Conservation (phyloP, 345 rosid species). For the Cardamine chenopodiifolia region DNA sequence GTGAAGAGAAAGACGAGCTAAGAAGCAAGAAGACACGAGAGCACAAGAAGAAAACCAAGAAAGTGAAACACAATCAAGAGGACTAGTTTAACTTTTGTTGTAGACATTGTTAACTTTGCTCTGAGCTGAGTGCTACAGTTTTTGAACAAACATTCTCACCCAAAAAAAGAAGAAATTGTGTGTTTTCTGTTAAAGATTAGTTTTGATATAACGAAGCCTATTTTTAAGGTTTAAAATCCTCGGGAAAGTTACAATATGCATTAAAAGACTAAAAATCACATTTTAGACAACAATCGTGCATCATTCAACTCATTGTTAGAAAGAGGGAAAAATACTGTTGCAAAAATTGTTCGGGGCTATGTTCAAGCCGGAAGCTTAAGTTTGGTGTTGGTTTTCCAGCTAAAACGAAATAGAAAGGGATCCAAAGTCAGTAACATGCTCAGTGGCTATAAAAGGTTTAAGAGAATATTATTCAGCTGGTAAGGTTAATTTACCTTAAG, state of each 20-base stretch:
- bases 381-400: constrained; percentile 92
- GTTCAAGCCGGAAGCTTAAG: constrained; percentile 90
- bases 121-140: constrained; percentile 28
- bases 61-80: constrained; percentile 26
- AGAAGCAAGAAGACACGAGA: constrained; percentile 35
- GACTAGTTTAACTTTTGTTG: constrained; percentile 17
- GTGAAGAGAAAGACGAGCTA: constrained; percentile 28
- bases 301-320: constrained; percentile 22
- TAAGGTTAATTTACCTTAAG: constrained; percentile 55
- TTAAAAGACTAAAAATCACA: background rate
- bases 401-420: constrained; percentile 24
- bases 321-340: constrained; percentile 10
- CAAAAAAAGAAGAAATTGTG: background rate
- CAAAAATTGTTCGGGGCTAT: constrained; percentile 30
- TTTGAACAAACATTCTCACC: constrained; percentile 19
- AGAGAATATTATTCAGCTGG: background rate
- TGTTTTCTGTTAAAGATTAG: background rate
- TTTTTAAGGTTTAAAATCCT: background rate
- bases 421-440: background rate
- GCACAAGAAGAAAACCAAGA: constrained; percentile 39
- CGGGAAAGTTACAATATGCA: constrained; percentile 22
- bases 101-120: constrained; percentile 4
- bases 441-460: background rate
- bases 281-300: constrained; percentile 25
- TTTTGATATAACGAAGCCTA: background rate